Evolutionary conservation across 1,284 basidiomycete species (phyloP).

Genomic region (Ustilago crameri): DNA sequence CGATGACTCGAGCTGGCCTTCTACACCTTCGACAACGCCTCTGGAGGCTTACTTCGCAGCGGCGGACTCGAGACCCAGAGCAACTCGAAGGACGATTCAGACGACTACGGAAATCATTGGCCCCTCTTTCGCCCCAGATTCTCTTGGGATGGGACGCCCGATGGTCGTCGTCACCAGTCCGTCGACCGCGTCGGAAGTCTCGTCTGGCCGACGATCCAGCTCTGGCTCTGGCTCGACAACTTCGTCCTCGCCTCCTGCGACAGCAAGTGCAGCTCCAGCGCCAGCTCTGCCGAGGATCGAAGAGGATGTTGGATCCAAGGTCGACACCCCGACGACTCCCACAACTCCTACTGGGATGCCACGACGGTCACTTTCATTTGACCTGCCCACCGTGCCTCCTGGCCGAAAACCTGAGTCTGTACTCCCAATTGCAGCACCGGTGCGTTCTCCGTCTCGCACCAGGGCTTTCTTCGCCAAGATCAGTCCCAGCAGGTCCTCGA

Average conservation of each 20-base stretch:
- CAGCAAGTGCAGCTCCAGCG: conserved; percentile 17
- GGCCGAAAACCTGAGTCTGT: conserved; percentile 16
- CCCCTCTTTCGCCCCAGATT: conserved; percentile 7
- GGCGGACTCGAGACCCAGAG: conserved; percentile 5
- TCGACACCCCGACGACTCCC: neutral
- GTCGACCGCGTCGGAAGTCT: conserved; percentile 40
- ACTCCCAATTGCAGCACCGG: conserved; percentile 1
- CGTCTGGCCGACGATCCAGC: conserved; percentile 37
- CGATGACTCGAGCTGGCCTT: conserved; percentile 53
- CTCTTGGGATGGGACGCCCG: conserved; percentile 36
- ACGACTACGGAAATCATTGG: conserved; percentile 37
- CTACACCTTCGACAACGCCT: conserved; percentile 44
- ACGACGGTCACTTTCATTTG: conserved; percentile 27
- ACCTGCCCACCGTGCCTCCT: conserved; percentile 22
- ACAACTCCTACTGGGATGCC: conserved; percentile 4
- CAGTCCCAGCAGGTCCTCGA: conserved; percentile 12
- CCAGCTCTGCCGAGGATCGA: conserved; percentile 33
- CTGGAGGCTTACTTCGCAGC: conserved; percentile 40
- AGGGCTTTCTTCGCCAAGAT: conserved; percentile 40
- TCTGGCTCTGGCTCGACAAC: conserved; percentile 27
- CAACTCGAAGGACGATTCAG: conserved; percentile 15
- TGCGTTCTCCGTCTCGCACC: conserved; percentile 28
- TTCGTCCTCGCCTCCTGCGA: conserved; percentile 21
- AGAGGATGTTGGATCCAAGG: conserved; percentile 15
- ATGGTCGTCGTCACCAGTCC: conserved; percentile 50